Base-by-base conservation (phyloP, 73 alveolate genomes). In the Urostyla sp. region DNA sequence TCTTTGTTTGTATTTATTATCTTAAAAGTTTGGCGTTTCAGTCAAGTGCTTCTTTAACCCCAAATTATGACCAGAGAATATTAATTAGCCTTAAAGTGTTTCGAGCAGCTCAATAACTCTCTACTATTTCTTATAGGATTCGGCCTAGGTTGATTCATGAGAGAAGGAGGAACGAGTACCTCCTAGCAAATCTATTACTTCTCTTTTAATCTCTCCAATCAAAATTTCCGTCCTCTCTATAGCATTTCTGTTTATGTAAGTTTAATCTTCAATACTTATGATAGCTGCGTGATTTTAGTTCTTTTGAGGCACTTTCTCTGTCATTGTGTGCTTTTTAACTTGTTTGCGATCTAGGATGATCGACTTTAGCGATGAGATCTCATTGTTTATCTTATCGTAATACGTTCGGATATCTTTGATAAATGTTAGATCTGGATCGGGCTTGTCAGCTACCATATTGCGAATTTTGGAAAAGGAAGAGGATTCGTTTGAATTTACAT, bases 31-130 rank as follows among this genome's bases (percentile, higher is more conserved):
- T n/a, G n/a, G n/a, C n/a, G n/a, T n/a, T n/a, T n/a, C n/a, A n/a
- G n/a, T n/a, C n/a, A n/a, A n/a, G n/a, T n/a, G n/a, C n/a, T n/a
- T n/a, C n/a, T n/a, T n/a, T n/a, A n/a, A n/a, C n/a, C n/a, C n/a
- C n/a, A n/a, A n/a, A n/a, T n/a, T n/a, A n/a, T n/a, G n/a, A n/a
- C 32, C 76, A 4, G 76, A 3, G 32, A 4, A 59, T 28, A 32
- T 55, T 11, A 59, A 27, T 2, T 52, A 59, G 5, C 4, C n/a
- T 59, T 59, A 59, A 8, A 59, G 31, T 26, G 76, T 55, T 59
- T 59, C 76, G 6, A 59, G 55, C 10, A 59, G 31, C 32, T 59
- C 76, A 13, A 59, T 13, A 6, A 59, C 76, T 59, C 30, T 59
- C 23, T 35, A 6, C 1, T 52, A 59, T 59, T 40, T 10, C 51